These are phyloP conservation scores for Vitis riparia DNA, from an alignment of 164 flowering plant genomes.

Conservation along the genomic window DNA sequence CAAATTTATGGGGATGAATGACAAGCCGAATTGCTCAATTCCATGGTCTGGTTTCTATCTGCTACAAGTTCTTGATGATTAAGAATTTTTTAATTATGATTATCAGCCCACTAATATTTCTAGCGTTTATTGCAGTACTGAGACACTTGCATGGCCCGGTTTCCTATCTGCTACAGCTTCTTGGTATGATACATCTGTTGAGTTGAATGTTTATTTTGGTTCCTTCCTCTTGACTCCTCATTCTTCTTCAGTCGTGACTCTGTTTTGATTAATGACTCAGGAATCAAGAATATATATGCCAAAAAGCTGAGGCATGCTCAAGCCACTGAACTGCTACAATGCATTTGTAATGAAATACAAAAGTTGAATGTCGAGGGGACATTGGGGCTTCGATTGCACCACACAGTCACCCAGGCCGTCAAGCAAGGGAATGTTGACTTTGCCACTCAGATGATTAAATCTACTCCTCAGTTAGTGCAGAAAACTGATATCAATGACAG, in stretches of 20 bases:
- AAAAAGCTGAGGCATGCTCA: constrained; percentile 16
- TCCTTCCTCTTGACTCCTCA: not conserved
- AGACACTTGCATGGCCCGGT: not conserved
- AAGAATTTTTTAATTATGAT: too few species aligned
- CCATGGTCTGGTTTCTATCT: too few species aligned
- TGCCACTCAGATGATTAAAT: not conserved
- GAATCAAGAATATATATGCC: constrained; percentile 12
- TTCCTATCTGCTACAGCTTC: not conserved
- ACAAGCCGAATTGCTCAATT: too few species aligned
- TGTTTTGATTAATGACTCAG: not conserved
- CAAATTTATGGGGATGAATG: too few species aligned
- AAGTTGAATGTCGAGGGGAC: not conserved
- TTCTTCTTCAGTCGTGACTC: not conserved
- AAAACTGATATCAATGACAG: not conserved
- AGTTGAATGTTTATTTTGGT: not conserved
- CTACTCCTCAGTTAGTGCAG: constrained; percentile 14
- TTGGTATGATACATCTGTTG: not conserved
- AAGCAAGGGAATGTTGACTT: constrained; percentile 26
- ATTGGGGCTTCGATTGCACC: not conserved
- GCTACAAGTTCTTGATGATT: too few species aligned
- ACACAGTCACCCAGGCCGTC: constrained; percentile 14
- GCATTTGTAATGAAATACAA: not conserved
- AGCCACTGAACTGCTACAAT: constrained; percentile 8
- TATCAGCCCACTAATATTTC: too few species aligned
- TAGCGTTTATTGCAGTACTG: not conserved